phyloP scores from a whole-genome alignment of 2,329 filamentous ascomycete genomes.

The Tolypocladium paradoxum region DNA sequence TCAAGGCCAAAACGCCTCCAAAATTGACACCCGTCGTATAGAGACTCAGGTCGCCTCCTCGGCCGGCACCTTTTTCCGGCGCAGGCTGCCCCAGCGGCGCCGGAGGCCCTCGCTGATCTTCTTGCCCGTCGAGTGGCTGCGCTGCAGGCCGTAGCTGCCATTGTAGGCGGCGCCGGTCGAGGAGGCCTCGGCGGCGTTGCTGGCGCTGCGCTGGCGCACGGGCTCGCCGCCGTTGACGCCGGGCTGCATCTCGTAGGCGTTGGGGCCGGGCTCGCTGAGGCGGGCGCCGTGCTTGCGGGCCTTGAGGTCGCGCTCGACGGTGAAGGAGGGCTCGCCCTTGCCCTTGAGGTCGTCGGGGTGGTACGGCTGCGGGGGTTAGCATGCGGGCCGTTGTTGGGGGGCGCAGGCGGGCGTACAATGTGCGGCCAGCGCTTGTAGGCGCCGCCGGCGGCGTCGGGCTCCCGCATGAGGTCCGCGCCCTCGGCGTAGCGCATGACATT shows the following conservation, averaged over 20 bases:
- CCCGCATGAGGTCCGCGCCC: slow-evolving; percentile 76
- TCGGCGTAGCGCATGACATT: slow-evolving; percentile 69
- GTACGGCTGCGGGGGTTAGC: slow-evolving; percentile 42
- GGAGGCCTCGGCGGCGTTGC: slow-evolving; percentile 20
- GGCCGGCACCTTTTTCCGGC: slow-evolving; percentile 26
- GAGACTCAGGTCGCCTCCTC: slow-evolving; percentile 7
- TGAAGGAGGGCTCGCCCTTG: slow-evolving; percentile 68
- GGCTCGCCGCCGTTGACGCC: slow-evolving; percentile 11
- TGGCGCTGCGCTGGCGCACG: slow-evolving; percentile 34
- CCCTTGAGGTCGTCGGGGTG: slow-evolving; percentile 70
- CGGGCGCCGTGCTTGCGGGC: slow-evolving; percentile 32
- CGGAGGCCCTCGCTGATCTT: slow-evolving; percentile 40
- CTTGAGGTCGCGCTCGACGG: slow-evolving; percentile 57
- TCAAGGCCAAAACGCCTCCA: not conserved
- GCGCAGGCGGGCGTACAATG: no score
- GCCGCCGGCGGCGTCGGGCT: slow-evolving; percentile 55
- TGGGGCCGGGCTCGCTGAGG: slow-evolving; percentile 14
- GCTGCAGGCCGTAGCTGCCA: slow-evolving; percentile 16
- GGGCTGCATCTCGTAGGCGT: slow-evolving; percentile 40
- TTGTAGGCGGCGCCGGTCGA: slow-evolving; percentile 8
- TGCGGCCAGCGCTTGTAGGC: slow-evolving; percentile 68
- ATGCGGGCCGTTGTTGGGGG: no score
- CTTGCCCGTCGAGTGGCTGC: slow-evolving; percentile 32
- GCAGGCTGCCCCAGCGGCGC: slow-evolving; percentile 41
- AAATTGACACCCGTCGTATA: not conserved